Evolutionary conservation across 192 early-diverging fungal genomes (phyloP), one percentile per base, ranked within the genome.

Genomic region (Blastocladiella britannica): DNA sequence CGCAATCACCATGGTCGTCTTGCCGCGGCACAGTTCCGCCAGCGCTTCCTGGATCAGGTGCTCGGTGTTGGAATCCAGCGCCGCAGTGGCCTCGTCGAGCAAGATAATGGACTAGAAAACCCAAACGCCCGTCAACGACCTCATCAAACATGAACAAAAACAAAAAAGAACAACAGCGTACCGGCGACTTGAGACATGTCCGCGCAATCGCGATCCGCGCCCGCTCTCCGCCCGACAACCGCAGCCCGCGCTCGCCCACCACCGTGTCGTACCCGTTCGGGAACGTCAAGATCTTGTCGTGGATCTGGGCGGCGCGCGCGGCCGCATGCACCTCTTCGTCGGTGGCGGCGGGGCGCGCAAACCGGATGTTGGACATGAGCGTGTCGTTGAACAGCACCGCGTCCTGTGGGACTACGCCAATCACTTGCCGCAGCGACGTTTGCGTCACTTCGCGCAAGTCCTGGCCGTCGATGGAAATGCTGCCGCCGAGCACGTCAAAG

Each of bases 301-400:
- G 87, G 53, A 89, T 86, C 57, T 88, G 84, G 0, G 86, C 85
- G 7, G 78, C 78, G 56, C 71, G 74, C 5, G 87, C 87, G 15
- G 86, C 85, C 12, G 64, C 62, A 8, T 71, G 65, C 9, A 90
- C 79, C 56, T 87, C 79, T 26, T 75, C 77, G 52, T 82, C 78
- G 1, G 76, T 64, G 22, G 29, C 51, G 25, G 70, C 68, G 0
- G 73, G 70, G 15, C 66, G 64, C 22, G 84, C 86, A 65, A 95
- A 97, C 23, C 81, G 81, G 64, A 97, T 93, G 68, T 97, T 97
- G 76, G 90, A 93, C 51, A 73, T 75, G 58, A 97, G 82, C 22
- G 89, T 85, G 56, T 95, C 88, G 67, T 97, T 97, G 71, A 97
- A 97, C 24, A 95, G 74, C 0, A 95, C 89, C 15, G 91, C 93